Evolutionary conservation across 768 basidiomycete genomes (phyloP).

Genomic region (Boletellus ananas): DNA sequence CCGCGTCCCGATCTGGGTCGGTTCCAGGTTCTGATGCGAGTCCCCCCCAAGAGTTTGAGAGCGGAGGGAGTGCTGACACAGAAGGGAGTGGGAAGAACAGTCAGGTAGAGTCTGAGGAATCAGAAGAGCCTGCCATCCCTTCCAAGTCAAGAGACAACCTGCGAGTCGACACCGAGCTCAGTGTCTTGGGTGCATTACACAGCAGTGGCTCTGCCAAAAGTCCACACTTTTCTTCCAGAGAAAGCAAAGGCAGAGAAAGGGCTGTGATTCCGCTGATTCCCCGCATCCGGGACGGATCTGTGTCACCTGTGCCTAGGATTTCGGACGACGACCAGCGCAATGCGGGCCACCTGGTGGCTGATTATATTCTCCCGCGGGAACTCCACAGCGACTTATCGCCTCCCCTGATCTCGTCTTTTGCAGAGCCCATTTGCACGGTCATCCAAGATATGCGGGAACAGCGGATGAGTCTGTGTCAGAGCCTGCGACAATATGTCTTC

Average conservation of each 20-base stretch:
- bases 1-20: slow-evolving; percentile 11
- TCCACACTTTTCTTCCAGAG: background rate
- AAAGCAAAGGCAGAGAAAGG: slow-evolving; percentile 2
- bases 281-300: background rate
- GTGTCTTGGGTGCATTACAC: background rate
- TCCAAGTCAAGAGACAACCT: background rate
- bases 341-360: slow-evolving; percentile 30
- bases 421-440: slow-evolving; percentile 76
- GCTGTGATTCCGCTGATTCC: background rate
- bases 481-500: slow-evolving; percentile 90
- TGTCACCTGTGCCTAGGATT: background rate
- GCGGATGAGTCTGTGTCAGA: slow-evolving; percentile 95
- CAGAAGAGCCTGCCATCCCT: background rate
- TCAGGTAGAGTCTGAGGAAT: slow-evolving; percentile 3
- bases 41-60: slow-evolving; percentile 14
- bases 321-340: slow-evolving; percentile 7
- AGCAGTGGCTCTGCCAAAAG: background rate
- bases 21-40: slow-evolving; percentile 15
- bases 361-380: slow-evolving; percentile 61
- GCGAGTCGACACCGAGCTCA: slow-evolving; percentile 3
- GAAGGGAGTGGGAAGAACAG: slow-evolving; percentile 10
- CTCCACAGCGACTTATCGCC: slow-evolving; percentile 56
- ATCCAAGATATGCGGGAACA: slow-evolving; percentile 95
- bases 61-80: slow-evolving; percentile 9
- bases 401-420: slow-evolving; percentile 54